Evolutionary conservation across 768 basidiomycete genomes (phyloP).

Genomic region (Termitomyces sp.): DNA sequence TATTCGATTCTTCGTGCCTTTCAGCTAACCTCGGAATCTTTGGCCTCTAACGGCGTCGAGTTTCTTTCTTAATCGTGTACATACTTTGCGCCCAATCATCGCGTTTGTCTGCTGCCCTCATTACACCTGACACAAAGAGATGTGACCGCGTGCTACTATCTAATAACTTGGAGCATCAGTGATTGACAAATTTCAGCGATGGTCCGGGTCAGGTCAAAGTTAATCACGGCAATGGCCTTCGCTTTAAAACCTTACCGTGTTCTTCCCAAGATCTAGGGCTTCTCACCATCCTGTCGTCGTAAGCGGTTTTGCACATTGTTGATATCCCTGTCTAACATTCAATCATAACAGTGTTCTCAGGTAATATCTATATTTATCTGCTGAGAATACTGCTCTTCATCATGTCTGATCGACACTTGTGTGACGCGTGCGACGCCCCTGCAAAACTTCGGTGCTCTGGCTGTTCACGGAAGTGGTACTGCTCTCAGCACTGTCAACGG

Average conservation of each 20-base stretch:
- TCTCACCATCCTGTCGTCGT: background rate
- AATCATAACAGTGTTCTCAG: background rate
- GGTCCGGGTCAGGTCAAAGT: background rate
- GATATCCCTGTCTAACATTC: background rate
- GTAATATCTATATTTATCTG: background rate
- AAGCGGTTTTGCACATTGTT: background rate
- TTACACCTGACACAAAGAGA: background rate
- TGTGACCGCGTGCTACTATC: background rate
- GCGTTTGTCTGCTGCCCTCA: background rate
- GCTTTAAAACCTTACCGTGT: background rate
- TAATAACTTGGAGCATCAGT: background rate
- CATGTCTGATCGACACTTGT: background rate
- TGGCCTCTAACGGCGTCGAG: background rate
- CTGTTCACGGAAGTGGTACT: conserved; percentile 26
- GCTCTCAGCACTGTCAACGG: conserved; percentile 24
- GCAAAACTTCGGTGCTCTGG: conserved; percentile 15
- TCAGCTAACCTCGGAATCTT: too few species aligned
- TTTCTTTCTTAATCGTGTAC: too few species aligned
- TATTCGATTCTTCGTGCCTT: too few species aligned
- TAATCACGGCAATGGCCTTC: background rate
- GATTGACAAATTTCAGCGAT: background rate
- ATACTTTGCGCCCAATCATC: background rate
- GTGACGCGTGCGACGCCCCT: conserved; percentile 5
- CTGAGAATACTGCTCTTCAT: background rate
- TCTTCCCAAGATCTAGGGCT: background rate